Evolutionary conservation across 805 yeast species (phyloP), one percentile per base, ranked within the genome.

Genomic region (Limtongia smithiae): DNA sequence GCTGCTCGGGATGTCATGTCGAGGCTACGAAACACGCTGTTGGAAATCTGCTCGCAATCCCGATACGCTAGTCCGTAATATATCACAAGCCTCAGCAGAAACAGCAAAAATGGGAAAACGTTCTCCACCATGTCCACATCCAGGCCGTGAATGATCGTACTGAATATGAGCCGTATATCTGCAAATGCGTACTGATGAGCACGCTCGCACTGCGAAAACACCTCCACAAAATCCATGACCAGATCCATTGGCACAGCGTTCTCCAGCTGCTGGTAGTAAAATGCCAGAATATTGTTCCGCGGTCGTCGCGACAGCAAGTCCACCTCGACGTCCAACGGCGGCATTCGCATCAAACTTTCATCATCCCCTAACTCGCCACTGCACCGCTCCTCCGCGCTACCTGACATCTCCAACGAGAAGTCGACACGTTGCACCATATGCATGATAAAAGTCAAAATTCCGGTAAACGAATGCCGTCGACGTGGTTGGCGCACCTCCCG

Each of bases 11-110:
- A 25, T 36, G 5, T 9, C 9, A 6, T 15, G n/a, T 44, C 43
- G 21, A 44, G 8, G 20, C 17, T 17, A n/a, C 44, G 28, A 18
- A 44, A 44, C 12, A 44, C 17, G 18, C 30, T 27, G 12, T 30
- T 28, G 21, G 28, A 12, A 32, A 44, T n/a, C 20, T 44, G 44
- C 12, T 44, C 48, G 7, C 48, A 33, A 18, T 44, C 48, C n/a
- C 32, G 39, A 17, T n/a, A 25, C 18, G 17, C 37, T 12, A 44
- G 30, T 8, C 30, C 34, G 28, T 36, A 32, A 18, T 17, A 37
- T 4, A n/a, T 17, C 21, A 18, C 6, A 17, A 44, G 28, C 2
- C 37, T 14, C 32, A 31, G 18, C 15, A 44, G 18, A 18, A 46
- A 44, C 37, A 25, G 8, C 15, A 44, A 31, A 30, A 44, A 37